Evolutionary conservation across 352 stramenopile genomes (phyloP).

Genomic region (Aphanomyces stellatus): DNA sequence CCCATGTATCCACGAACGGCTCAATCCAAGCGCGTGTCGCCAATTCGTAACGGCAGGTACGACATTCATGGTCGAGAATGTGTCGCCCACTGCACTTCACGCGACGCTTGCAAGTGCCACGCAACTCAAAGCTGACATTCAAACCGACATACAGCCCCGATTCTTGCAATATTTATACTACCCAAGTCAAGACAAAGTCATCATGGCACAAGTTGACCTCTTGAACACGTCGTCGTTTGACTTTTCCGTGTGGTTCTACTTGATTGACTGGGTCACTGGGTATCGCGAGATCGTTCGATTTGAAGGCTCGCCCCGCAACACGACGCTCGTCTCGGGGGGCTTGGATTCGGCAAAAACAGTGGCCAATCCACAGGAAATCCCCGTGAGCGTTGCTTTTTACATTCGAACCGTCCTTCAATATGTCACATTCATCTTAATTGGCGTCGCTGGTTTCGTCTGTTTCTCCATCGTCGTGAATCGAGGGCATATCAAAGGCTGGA

Average conservation of each 20-base stretch:
- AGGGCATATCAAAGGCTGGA: neutral
- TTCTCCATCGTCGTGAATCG: neutral
- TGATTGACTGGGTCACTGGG: neutral
- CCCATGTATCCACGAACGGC: too few species aligned
- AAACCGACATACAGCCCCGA: too few species aligned
- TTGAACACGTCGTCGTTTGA: neutral
- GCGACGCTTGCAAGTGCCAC: too few species aligned
- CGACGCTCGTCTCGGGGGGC: neutral
- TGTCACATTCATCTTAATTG: neutral
- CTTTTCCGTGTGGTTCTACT: neutral
- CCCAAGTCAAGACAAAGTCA: too few species aligned
- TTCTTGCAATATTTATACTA: too few species aligned
- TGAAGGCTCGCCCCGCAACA: neutral
- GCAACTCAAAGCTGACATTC: too few species aligned
- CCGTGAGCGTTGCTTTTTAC: conserved; percentile 1
- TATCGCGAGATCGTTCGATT: neutral
- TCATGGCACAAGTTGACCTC: neutral
- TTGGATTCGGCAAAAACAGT: neutral
- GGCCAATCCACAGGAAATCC: neutral
- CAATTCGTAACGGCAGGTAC: too few species aligned
- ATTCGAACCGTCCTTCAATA: neutral
- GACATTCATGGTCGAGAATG: too few species aligned
- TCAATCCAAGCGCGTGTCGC: too few species aligned
- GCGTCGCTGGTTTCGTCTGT: neutral
- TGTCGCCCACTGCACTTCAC: too few species aligned